Evolutionary conservation across 2,329 filamentous ascomycete species (phyloP).

Genomic region (Dactylellina cionopaga): DNA sequence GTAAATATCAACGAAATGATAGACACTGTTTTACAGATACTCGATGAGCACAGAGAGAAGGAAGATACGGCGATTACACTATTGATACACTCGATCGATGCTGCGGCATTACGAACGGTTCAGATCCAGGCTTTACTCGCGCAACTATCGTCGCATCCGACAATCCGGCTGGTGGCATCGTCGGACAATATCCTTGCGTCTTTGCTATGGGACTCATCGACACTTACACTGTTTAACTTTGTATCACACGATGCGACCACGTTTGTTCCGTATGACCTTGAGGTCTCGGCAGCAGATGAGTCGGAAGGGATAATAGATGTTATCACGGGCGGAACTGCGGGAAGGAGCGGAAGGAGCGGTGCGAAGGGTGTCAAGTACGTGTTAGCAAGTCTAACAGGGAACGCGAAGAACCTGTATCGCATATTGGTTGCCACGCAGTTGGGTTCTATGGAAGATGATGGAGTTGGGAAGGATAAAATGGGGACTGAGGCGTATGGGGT

Average conservation of each 20-base stretch:
- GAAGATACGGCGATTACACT: conserved; percentile 69
- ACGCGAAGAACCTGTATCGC: conserved; percentile 86
- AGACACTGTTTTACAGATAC: conserved; percentile 65
- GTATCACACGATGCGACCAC: conserved; percentile 95
- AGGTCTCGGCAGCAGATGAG: conserved; percentile 82
- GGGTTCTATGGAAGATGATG: conserved; percentile 72
- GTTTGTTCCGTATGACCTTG: conserved; percentile 76
- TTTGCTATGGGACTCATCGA: conserved; percentile 85
- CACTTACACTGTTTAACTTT: conserved; percentile 85
- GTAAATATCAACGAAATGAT: conserved; percentile 58
- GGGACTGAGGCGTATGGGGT: conserved; percentile 69
- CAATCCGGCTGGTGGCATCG: conserved; percentile 78
- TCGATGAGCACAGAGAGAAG: conserved; percentile 69
- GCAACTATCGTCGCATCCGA: conserved; percentile 77
- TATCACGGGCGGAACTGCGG: conserved; percentile 66
- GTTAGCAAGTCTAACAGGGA: conserved; percentile 87
- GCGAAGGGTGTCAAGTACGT: conserved; percentile 93
- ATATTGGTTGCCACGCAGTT: conserved; percentile 87
- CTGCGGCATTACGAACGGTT: conserved; percentile 76
- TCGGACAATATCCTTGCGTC: conserved; percentile 88
- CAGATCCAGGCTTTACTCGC: conserved; percentile 77
- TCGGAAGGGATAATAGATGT: conserved; percentile 68
- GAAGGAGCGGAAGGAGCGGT: conserved; percentile 63
- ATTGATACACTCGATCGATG: conserved; percentile 87
- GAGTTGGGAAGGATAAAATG: conserved; percentile 67